Percentiles rank a stretch among this genome's conserved stretches.
phyloP scores from a whole-genome alignment of 441 rosid species.

The Syzygium malaccense region DNA sequence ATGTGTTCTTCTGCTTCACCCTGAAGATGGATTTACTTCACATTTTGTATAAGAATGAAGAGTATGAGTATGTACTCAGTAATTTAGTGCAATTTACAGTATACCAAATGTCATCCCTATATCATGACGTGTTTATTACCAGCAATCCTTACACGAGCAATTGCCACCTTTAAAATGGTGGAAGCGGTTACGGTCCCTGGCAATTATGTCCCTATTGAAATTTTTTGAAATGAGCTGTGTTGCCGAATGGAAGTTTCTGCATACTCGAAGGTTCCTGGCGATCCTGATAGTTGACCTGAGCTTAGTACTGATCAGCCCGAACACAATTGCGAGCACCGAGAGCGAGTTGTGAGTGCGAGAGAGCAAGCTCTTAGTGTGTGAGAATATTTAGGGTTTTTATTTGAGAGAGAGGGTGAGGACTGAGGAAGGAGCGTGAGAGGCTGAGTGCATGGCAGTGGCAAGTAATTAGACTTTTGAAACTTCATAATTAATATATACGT shows the following conservation, averaged over 20 bases:
- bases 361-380: no score
- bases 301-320: conserved; percentile 5
- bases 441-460: not conserved
- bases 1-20: not conserved
- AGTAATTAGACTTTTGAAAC: not conserved
- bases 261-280: conserved; percentile 10
- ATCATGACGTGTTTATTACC: not conserved
- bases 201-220: conserved; percentile 7
- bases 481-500: not conserved
- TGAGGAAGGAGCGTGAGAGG: not conserved
- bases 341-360: no score
- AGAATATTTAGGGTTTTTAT: no score
- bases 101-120: not conserved
- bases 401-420: not conserved
- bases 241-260: conserved; percentile 13
- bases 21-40: not conserved
- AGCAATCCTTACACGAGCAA: conserved; percentile 14
- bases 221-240: conserved; percentile 8
- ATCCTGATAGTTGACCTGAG: conserved; percentile 3
- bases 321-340: conserved; percentile 40
- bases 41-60: not conserved
- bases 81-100: not conserved
- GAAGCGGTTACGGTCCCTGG: conserved; percentile 4
- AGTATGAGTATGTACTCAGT: not conserved
- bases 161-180: conserved; percentile 16